Evolutionary conservation across 495 filamentous ascomycete species (phyloP), one percentile per base, ranked within the genome.

Genomic region (Penicillium canariense): DNA sequence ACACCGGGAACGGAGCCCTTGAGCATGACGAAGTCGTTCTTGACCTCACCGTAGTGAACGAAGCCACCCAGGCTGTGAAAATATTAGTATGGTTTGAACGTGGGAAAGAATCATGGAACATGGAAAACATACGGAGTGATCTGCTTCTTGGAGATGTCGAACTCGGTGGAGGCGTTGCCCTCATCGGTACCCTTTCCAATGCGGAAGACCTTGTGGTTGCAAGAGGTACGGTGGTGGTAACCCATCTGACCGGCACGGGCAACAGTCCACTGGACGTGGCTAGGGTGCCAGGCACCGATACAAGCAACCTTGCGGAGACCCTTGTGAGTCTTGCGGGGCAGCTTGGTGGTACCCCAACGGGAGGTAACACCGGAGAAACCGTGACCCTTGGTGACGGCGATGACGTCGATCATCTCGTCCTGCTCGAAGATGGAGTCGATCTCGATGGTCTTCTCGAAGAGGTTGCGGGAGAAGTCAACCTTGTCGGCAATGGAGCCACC

Each of bases 191-290:
- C 94, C 84, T 91, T 91, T 72, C 94, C 95, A 67, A 99, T 88
- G 62, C 95, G 91, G 87, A 97, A 99, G 75, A 99, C 76, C 87
- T 99, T 99, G 89, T 97, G 95, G 87, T 99, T 99, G 81, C 91
- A 89, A 52, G 95, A 97, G 67, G 95, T 97, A 87, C 95, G 93
- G 80, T 99, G 95, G 77, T 99, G 95, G 85, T 99, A 99, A 84
- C 95, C 95, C 78, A 87, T 85, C 82, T 99, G 95, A 95, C 95
- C 95, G 65, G 95, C 95, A 87, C 95, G 95, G 73, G 94, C 95
- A 81, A 99, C 95, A 77, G 95, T 97, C 95, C 95, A 99, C 85
- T 99, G 95, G 82, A 99, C 95, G 89, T 99, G 95, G 77, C 87
- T 91, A 71, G 95, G 95, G 87, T 99, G 95, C 95, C 95, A 99